A percentile compares a stretch with the other conserved stretches of the same genome.
phyloP scores from a whole-genome alignment of 2,329 filamentous ascomycete species.

The Colletotrichum sp. region DNA sequence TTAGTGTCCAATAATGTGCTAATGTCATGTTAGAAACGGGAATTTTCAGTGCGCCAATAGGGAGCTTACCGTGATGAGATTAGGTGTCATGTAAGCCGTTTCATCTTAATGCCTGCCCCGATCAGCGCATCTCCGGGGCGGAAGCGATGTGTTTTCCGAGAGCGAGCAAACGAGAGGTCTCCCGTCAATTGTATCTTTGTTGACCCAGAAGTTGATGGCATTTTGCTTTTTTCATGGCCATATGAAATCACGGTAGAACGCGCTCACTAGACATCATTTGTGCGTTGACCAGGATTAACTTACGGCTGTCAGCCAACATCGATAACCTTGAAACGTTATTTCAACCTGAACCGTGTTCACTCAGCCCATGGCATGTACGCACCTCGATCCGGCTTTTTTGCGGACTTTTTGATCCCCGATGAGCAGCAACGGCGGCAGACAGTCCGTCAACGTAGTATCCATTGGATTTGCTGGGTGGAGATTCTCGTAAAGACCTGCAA shows the following conservation, averaged over 20 bases:
- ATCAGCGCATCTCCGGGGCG: background rate
- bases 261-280: background rate
- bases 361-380: accelerated
- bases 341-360: background rate
- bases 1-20: background rate
- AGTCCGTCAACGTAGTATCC: background rate
- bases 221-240: background rate
- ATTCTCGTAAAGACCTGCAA: background rate
- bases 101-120: background rate
- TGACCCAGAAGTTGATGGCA: accelerated
- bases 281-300: background rate
- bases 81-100: background rate
- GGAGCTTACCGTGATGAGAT: background rate
- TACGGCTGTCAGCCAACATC: background rate
- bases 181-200: background rate
- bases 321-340: background rate
- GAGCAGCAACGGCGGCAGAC: background rate
- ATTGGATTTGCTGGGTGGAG: background rate
- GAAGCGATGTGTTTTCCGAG: background rate
- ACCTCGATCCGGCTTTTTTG: background rate
- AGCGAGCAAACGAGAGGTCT: background rate
- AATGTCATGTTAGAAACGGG: background rate
- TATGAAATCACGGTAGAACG: background rate
- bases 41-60: background rate
- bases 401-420: background rate